Evolutionary conservation across 106 monocot genomes (phyloP).

Genomic region (Iris macrosiphon): DNA sequence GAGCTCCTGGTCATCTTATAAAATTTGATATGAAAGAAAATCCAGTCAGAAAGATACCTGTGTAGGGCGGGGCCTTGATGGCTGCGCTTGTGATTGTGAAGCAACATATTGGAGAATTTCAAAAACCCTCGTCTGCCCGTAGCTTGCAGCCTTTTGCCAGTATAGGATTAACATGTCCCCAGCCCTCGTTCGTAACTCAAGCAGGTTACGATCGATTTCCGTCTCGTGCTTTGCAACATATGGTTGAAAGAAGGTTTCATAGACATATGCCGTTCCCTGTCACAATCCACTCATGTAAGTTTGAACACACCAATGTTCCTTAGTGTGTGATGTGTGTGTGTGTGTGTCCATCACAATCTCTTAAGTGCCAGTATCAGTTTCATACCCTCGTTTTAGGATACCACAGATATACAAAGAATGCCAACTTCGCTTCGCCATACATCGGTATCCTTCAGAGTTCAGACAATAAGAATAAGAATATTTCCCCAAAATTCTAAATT

Average conservation of each 20-base stretch:
- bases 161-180: conserved; percentile 39
- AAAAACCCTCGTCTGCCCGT: conserved; percentile 59
- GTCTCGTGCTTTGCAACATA: conserved; percentile 44
- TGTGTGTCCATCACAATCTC: neutral
- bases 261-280: conserved; percentile 78
- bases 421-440: conserved; percentile 89
- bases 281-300: neutral
- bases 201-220: conserved; percentile 43
- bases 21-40: too few relatives aligned
- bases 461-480: neutral
- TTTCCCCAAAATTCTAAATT: neutral
- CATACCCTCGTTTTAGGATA: conserved; percentile 85
- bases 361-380: neutral
- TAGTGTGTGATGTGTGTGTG: neutral
- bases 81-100: conserved; percentile 45
- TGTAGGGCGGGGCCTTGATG: conserved; percentile 39
- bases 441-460: conserved; percentile 65
- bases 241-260: conserved; percentile 63
- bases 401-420: conserved; percentile 86
- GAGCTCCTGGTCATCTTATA: too few relatives aligned
- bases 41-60: conserved; percentile 28
- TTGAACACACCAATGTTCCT: too few relatives aligned
- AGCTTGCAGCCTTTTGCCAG: conserved; percentile 48
- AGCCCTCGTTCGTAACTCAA: conserved; percentile 44
- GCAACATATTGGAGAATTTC: conserved; percentile 80